phyloP scores from a whole-genome alignment of 352 stramenopile species.

The Pseudoperonospora humuli region DNA sequence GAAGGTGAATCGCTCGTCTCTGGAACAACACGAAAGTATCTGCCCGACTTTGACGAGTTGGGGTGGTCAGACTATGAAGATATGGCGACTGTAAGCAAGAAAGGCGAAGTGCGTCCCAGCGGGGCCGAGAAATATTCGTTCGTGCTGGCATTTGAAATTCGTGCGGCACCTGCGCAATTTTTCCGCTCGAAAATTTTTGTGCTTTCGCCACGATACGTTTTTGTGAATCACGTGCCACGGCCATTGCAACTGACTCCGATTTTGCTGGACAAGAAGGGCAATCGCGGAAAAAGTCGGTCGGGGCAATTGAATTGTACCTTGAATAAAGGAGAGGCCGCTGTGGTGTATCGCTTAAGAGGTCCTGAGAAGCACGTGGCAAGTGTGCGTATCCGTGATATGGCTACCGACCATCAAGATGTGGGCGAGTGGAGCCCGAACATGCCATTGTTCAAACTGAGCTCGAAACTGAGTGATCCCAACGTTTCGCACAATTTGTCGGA shows the following conservation, averaged over 20 bases:
- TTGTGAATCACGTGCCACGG: conserved; percentile 58
- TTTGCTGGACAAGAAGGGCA: conserved; percentile 70
- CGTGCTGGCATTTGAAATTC: conserved; percentile 72
- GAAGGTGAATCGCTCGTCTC: conserved; percentile 46
- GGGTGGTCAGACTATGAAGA: conserved; percentile 67
- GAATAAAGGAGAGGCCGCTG: conserved; percentile 41
- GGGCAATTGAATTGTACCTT: conserved; percentile 35
- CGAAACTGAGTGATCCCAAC: conserved; percentile 36
- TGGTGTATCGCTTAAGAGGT: conserved; percentile 62
- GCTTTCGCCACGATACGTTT: conserved; percentile 67
- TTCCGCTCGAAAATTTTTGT: conserved; percentile 77
- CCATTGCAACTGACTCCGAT: conserved; percentile 64
- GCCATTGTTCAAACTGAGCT: conserved; percentile 34
- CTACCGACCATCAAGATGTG: conserved; percentile 33
- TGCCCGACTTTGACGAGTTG: conserved; percentile 63
- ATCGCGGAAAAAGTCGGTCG: conserved; percentile 25
- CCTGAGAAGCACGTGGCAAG: conserved; percentile 65
- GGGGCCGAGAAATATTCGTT: conserved; percentile 49
- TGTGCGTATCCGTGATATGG: conserved; percentile 57
- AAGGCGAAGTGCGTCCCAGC: conserved; percentile 48
- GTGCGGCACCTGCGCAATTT: conserved; percentile 74
- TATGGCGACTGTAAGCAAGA: conserved; percentile 68
- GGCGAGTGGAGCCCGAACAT: conserved; percentile 57
- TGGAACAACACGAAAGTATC: conserved; percentile 54
- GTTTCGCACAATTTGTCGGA: conserved; percentile 37